Percentiles rank a stretch among this genome's conserved stretches.
These are phyloP conservation scores for Sisymbrium altissimum DNA, from an alignment of 345 rosid genomes.

Conservation along the genomic window DNA sequence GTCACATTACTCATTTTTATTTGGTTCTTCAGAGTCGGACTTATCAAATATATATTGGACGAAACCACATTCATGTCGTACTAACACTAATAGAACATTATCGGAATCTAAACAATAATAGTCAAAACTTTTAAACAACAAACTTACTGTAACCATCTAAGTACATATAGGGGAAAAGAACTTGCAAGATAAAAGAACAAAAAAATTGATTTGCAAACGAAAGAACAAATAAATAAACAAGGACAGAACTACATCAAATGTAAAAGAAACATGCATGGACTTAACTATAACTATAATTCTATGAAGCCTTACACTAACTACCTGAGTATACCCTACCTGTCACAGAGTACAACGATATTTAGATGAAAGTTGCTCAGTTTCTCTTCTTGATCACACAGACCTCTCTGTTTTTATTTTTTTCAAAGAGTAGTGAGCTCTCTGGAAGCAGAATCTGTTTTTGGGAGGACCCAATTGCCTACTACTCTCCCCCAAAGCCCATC, in stretches of 20 bases:
- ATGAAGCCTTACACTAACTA: slow-evolving; percentile 12
- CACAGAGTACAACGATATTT: slow-evolving; percentile 3
- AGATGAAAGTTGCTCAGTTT: neutral
- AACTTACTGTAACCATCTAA: neutral
- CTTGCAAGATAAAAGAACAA: neutral
- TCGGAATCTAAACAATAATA: neutral
- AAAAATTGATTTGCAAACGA: neutral
- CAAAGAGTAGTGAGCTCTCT: slow-evolving; percentile 21
- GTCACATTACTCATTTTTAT: neutral
- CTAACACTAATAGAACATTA: neutral
- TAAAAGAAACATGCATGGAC: slow-evolving; percentile 11
- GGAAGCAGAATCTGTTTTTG: slow-evolving; percentile 13
- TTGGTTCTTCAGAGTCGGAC: neutral
- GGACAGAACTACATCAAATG: neutral
- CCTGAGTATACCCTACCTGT: slow-evolving; percentile 14
- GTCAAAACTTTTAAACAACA: neutral
- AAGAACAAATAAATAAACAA: neutral
- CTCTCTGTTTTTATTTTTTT: neutral
- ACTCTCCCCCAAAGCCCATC: slow-evolving; percentile 21
- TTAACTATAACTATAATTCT: slow-evolving; percentile 1
- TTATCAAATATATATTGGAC: neutral
- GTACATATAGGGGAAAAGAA: neutral
- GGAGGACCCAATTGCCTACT: slow-evolving; percentile 18
- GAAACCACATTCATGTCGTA: neutral
- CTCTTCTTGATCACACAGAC: slow-evolving; percentile 1